Evolutionary conservation across 2,329 filamentous ascomycete species (phyloP), one percentile per base, ranked within the genome.

Genomic region (Teratosphaeria viscida): DNA sequence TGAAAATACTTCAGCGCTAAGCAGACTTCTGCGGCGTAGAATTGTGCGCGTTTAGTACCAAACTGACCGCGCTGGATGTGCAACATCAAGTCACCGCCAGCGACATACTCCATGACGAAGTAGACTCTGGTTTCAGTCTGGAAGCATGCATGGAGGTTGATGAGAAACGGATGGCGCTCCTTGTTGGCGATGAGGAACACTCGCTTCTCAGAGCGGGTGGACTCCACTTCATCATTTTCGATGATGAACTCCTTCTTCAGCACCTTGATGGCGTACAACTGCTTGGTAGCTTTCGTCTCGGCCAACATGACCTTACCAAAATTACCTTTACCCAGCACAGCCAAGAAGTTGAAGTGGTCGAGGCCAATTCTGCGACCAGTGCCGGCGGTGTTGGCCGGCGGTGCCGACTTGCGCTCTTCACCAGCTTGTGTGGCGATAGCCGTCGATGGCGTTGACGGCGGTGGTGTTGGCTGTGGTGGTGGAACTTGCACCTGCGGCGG

Each of bases 221-320:
- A 97, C 75, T 99, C 94, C 7, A 99, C 94, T 78, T 99, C 94
- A 71, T 99, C 94, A 65, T 99, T 96, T 73, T 99, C 95, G 63
- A 99, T 99, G 72, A 99, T 99, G 74, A 99, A 99, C 74, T 99
- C 94, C 78, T 99, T 99, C 83, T 99, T 99, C 67, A 99, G 79
- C 43, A 99, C 94, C 77, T 99, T 99, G 76, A 99, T 99, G 60
- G 94, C 94, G 73, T 97, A 99, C 7, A 99, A 81, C 74, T 92
- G 89, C 75, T 92, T 90, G 10, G 89, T 86, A 59, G 85, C 86
- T 80, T 99, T 99, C 1, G 94, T 96, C 77, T 99, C 95, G 2
- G 94, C 94, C 74, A 99, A 80, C 94, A 99, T 99, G 77, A 99
- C 94, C 77, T 99, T 99, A 74, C 94, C 94, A 72, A 99, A 99